Base-by-base conservation (phyloP, 2,329 filamentous ascomycete genomes). In the Diaporthe nobilis region DNA sequence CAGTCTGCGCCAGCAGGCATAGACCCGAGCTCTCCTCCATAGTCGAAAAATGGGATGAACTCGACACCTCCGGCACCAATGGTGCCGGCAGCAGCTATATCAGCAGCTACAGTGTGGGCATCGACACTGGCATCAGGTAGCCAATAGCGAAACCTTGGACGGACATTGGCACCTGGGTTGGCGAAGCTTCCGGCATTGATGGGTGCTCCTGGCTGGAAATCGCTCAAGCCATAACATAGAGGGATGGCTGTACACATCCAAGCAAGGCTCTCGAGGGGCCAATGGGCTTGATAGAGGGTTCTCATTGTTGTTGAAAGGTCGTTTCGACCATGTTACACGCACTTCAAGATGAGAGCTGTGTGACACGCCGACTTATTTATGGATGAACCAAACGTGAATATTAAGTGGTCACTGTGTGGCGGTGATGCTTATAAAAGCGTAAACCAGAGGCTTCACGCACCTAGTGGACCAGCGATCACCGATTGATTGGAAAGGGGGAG, bases 101-200 rank as follows among this genome's bases (percentile, higher is more conserved):
- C 53, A 20, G 53, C 28, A 57, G 53, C 53, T 31, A 57, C 53
- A 20, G 22, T 57, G 25, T 57, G 22, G 28, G 25, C 53, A 34
- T 57, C 28, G 13, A 57, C 53, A 57, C 53, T 34, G 53, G 53
- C 53, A 57, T 57, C 53, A 31, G 53, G 53, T 28, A 57, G 53
- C 53, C 53, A 57, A 34, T 57, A 57, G 53, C 53, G 53, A 15
- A 57, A 57, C 15, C 53, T 57, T 34, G 53, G 53, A 9, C 53
- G 53, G 53, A 57, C 53, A 31, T 20, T 57, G 5, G 53, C 25
- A 57, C 15, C 53, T 15, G 53, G 53, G 15, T 20, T 57, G 13
- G 53, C 13, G 25, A 57, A 31, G 28, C 3, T 57, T 34, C 53
- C 53, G 28, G 53, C 53, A 20, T 28, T 31, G 28, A 17, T 34